Conservation (phyloP, 2,329 filamentous ascomycete genomes). For the Neofusicoccum sp. region DNA sequence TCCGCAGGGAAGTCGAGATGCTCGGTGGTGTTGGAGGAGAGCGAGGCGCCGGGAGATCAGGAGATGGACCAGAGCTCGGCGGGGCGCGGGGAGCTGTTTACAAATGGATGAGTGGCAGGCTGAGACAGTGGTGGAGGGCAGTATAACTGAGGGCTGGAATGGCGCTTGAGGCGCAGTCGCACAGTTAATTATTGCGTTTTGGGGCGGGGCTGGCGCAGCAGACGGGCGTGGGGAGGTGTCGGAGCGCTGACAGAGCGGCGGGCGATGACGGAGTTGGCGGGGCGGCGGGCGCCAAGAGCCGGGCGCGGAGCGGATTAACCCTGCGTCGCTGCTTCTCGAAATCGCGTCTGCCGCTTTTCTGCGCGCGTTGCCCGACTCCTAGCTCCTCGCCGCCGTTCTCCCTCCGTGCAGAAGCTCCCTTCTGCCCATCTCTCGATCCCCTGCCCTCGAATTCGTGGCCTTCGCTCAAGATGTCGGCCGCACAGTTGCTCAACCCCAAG, state of each 20-base stretch:
- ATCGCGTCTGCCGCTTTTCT: conserved; percentile 19
- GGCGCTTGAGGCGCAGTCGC: no score
- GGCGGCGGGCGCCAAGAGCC: not conserved
- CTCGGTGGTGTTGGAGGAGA: not conserved
- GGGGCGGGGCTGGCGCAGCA: not conserved
- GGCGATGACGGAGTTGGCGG: conserved; percentile 4
- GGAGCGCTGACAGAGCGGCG: not conserved
- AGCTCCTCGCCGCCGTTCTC: conserved; percentile 11
- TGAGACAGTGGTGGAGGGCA: not conserved
- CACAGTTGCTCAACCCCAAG: conserved; percentile 97
- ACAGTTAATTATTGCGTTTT: no score
- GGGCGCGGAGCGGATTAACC: conserved; percentile 10
- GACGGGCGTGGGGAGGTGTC: not conserved
- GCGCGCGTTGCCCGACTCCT: conserved; percentile 14
- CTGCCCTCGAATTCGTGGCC: not conserved
- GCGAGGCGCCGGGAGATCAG: not conserved
- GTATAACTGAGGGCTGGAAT: not conserved
- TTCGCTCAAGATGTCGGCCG: conserved; percentile 73
- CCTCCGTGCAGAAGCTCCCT: not conserved
- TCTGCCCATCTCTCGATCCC: not conserved
- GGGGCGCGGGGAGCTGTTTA: not conserved
- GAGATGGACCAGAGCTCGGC: not conserved
- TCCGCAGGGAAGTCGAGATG: conserved; percentile 20
- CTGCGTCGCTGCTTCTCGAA: conserved; percentile 8
- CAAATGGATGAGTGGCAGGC: not conserved